These are phyloP conservation scores for Lepidium aucheri DNA, from an alignment of 345 rosid species.

Conservation along the genomic window DNA sequence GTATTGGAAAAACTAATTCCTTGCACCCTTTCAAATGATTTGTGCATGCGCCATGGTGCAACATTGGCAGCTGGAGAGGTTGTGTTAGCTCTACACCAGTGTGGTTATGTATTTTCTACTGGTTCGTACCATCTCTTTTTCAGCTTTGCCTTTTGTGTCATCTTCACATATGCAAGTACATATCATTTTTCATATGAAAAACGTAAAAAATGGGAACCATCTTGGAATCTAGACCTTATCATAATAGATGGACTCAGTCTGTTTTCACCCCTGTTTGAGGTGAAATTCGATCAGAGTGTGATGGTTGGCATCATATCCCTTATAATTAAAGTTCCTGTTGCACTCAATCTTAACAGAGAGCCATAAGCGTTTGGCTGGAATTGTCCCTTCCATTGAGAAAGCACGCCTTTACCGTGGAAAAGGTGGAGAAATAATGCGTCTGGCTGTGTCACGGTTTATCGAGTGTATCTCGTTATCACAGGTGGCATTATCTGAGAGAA, in stretches of 20 bases:
- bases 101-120: constrained; percentile 40
- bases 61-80: constrained; percentile 81
- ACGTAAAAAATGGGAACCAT: background rate
- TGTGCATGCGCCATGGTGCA: constrained; percentile 90
- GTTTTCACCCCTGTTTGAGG: background rate
- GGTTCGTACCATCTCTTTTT: constrained; percentile 42
- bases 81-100: constrained; percentile 59
- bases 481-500: constrained; percentile 59
- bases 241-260: background rate
- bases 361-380: constrained; percentile 61
- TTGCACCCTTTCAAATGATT: constrained; percentile 72
- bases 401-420: constrained; percentile 98
- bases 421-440: constrained; percentile 17
- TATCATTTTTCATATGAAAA: constrained; percentile 1
- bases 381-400: constrained; percentile 87
- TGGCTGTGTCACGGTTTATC: constrained; percentile 87
- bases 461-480: constrained; percentile 67
- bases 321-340: background rate
- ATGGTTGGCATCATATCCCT: constrained; percentile 3
- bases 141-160: background rate
- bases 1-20: constrained; percentile 67
- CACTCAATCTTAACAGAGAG: constrained; percentile 38
- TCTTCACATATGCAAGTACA: background rate
- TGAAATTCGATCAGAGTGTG: background rate
- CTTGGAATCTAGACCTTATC: constrained; percentile 1